These are phyloP conservation scores for Salix brachista DNA, from an alignment of 345 rosid species.

Conservation along the genomic window DNA sequence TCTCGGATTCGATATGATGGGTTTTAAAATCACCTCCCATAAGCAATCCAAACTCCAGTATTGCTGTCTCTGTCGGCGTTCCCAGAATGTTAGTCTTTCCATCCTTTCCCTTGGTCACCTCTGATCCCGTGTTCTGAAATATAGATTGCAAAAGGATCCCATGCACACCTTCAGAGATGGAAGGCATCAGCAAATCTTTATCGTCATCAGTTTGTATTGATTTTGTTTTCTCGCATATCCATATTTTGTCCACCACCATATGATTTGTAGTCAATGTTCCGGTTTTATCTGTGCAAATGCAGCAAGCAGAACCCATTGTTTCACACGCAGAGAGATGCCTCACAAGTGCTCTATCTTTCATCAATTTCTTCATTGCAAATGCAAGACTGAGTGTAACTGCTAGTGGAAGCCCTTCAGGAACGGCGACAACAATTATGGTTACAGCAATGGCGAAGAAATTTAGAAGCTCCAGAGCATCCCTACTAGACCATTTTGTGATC, in stretches of 20 bases:
- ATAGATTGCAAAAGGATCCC: constrained; percentile 54
- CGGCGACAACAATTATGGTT: constrained; percentile 92
- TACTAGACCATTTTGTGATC: constrained; percentile 51
- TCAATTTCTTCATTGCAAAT: constrained; percentile 89
- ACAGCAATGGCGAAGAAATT: constrained; percentile 86
- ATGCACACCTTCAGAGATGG: constrained; percentile 33
- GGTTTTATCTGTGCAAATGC: constrained; percentile 96
- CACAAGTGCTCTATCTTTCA: constrained; percentile 82
- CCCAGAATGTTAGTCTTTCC: constrained; percentile 59
- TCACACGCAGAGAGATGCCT: constrained; percentile 95
- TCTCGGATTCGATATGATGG: constrained; percentile 49
- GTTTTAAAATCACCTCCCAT: constrained; percentile 51
- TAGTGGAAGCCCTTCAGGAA: constrained; percentile 93
- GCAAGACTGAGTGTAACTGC: constrained; percentile 96
- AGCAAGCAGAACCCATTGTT: constrained; percentile 92
- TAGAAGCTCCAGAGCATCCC: constrained; percentile 65
- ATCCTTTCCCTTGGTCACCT: constrained; percentile 56
- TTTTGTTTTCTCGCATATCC: constrained; percentile 50
- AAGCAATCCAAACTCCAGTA: constrained; percentile 62
- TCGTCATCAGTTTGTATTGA: constrained; percentile 11
- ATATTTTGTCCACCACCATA: constrained; percentile 79
- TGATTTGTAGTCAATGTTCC: constrained; percentile 95
- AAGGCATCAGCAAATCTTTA: constrained; percentile 26
- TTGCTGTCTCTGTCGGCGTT: constrained; percentile 67
- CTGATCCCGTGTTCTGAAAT: constrained; percentile 71